phyloP scores from a whole-genome alignment of 768 basidiomycete genomes.

The Pisolithus microcarpus region DNA sequence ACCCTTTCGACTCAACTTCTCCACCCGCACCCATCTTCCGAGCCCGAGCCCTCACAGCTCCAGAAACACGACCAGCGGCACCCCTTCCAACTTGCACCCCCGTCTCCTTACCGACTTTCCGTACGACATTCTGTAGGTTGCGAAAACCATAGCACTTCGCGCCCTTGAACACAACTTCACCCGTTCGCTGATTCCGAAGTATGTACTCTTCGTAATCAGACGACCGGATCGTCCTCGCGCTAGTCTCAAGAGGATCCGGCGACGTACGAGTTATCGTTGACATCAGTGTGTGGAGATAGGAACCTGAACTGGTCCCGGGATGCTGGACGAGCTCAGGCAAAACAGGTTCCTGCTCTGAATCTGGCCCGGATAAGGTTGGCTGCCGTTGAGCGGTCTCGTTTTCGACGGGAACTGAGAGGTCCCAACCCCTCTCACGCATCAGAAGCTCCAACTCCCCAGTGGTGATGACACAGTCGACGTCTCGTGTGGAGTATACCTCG shows the following conservation, averaged over 20 bases:
- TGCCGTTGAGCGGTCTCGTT: conserved; percentile 36
- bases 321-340: conserved; percentile 74
- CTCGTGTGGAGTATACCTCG: conserved; percentile 72
- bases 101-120: conserved; percentile 82
- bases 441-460: conserved; percentile 89
- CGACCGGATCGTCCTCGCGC: conserved; percentile 55
- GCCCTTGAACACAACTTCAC: conserved; percentile 76
- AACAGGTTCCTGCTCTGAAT: neutral
- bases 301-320: conserved; percentile 84
- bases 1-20: conserved; percentile 39
- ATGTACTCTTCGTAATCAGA: conserved; percentile 75
- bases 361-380: conserved; percentile 4
- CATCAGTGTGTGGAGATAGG: conserved; percentile 81
- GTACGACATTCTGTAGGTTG: conserved; percentile 93
- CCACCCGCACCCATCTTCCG: conserved; percentile 24
- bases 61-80: conserved; percentile 45
- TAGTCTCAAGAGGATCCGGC: conserved; percentile 40
- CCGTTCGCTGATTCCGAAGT: conserved; percentile 37
- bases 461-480: conserved; percentile 96
- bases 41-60: conserved; percentile 17
- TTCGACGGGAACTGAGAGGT: conserved; percentile 52
- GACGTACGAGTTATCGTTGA: conserved; percentile 40
- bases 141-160: conserved; percentile 97
- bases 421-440: conserved; percentile 76
- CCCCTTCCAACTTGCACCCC: conserved; percentile 68